These are phyloP conservation scores for Pyrenophora tritici-repentis DNA, from an alignment of 2,329 filamentous ascomycete genomes.

Conservation along the genomic window DNA sequence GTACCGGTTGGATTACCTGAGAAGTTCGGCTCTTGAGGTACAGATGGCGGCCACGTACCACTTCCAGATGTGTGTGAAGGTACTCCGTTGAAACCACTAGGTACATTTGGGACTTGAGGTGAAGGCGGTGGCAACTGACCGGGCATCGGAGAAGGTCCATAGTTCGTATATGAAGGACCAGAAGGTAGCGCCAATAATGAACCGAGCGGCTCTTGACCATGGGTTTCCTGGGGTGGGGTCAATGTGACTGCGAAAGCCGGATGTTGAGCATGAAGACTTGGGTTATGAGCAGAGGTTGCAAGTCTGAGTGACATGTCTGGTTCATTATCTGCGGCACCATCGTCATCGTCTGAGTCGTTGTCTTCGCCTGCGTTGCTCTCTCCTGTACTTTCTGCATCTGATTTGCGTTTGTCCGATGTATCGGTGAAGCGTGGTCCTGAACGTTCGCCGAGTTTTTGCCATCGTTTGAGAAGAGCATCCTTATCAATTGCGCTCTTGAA, in stretches of 20 bases:
- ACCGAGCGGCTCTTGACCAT: too few species aligned
- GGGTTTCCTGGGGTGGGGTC: neutral
- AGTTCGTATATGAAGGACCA: too few species aligned
- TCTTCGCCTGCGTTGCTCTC: conserved; percentile 1
- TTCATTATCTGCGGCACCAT: neutral
- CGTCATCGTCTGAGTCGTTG: conserved; percentile 11
- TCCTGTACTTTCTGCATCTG: neutral
- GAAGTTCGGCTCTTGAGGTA: too few species aligned
- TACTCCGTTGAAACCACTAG: too few species aligned
- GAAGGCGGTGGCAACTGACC: too few species aligned
- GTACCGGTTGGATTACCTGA: neutral
- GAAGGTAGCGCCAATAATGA: too few species aligned
- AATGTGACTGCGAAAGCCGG: neutral
- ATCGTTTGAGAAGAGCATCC: neutral
- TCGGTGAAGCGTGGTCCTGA: neutral
- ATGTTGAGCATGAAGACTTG: neutral
- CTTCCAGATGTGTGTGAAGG: too few species aligned
- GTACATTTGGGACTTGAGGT: too few species aligned
- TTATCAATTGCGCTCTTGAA: conserved; percentile 22
- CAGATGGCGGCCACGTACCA: too few species aligned
- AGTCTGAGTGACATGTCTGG: neutral
- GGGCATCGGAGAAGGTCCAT: too few species aligned
- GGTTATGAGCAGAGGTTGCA: neutral
- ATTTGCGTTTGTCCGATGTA: neutral
- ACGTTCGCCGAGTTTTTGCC: neutral